These are phyloP conservation scores for Botrytis tulipae DNA, from an alignment of 2,329 filamentous ascomycete genomes.

Conservation along the genomic window DNA sequence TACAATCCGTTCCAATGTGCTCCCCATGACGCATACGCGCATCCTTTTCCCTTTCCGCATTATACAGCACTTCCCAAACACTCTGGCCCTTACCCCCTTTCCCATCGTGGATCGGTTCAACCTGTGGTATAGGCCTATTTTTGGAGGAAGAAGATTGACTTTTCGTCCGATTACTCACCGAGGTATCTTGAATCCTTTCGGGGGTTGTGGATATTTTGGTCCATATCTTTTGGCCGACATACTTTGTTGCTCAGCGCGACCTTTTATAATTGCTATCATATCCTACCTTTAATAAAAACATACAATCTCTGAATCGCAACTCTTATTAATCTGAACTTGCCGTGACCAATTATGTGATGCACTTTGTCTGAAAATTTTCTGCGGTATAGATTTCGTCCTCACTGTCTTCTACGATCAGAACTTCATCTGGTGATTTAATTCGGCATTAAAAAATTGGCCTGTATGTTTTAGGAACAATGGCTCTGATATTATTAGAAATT, in stretches of 20 bases:
- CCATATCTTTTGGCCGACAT: constrained; percentile 67
- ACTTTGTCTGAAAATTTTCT: not conserved
- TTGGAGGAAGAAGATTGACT: constrained; percentile 75
- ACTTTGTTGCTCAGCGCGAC: not conserved
- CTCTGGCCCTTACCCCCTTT: constrained; percentile 72
- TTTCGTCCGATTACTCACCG: constrained; percentile 65
- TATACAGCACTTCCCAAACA: constrained; percentile 63
- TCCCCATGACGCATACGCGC: not conserved
- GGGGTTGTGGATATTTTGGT: constrained; percentile 61
- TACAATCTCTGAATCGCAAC: too few species aligned
- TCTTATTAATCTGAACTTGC: not conserved
- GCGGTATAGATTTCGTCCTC: not conserved
- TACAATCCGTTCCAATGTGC: not conserved
- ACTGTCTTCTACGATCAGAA: not conserved
- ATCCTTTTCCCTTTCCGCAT: not conserved
- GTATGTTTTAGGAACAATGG: not conserved
- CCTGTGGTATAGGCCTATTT: constrained; percentile 80
- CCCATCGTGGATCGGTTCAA: constrained; percentile 42
- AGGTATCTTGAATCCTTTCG: constrained; percentile 49
- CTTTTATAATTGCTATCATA: not conserved
- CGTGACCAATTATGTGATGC: not conserved
- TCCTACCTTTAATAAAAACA: not conserved
- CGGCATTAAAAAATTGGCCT: not conserved
- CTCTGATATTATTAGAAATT: not conserved
- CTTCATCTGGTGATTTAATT: not conserved